phyloP scores from a whole-genome alignment of 306 rosid genomes.

The Prunus salicina region DNA sequence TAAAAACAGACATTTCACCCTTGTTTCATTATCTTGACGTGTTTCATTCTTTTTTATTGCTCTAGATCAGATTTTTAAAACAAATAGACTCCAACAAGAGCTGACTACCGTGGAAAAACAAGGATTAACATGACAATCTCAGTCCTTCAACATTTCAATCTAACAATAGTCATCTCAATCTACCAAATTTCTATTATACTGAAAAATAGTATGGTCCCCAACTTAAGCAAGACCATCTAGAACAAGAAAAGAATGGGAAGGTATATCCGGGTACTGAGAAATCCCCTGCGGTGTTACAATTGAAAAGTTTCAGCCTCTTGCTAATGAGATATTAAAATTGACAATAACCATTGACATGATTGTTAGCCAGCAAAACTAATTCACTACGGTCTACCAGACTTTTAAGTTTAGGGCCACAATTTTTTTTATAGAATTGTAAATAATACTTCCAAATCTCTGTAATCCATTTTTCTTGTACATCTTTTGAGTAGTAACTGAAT shows the following conservation, averaged over 20 bases:
- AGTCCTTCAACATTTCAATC: neutral
- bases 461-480: neutral
- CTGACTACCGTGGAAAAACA: neutral
- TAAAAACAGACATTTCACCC: neutral
- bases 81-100: neutral
- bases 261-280: neutral
- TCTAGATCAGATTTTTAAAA: neutral
- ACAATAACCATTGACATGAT: neutral
- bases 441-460: neutral
- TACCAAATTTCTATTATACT: neutral
- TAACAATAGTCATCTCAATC: neutral
- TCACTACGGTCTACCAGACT: neutral
- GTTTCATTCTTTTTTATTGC: neutral
- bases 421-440: neutral
- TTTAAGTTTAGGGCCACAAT: no score
- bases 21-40: neutral
- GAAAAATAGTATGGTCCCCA: conserved; percentile 66
- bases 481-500: neutral
- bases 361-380: neutral
- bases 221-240: conserved; percentile 86
- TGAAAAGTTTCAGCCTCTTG: neutral
- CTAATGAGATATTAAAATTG: neutral
- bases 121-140: neutral
- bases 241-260: conserved; percentile 8
- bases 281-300: neutral